A percentile compares a stretch with the other conserved stretches of the same genome.
These are phyloP conservation scores for Blakeslea trispora DNA, from an alignment of 371 early-diverging fungal genomes.

Conservation along the genomic window DNA sequence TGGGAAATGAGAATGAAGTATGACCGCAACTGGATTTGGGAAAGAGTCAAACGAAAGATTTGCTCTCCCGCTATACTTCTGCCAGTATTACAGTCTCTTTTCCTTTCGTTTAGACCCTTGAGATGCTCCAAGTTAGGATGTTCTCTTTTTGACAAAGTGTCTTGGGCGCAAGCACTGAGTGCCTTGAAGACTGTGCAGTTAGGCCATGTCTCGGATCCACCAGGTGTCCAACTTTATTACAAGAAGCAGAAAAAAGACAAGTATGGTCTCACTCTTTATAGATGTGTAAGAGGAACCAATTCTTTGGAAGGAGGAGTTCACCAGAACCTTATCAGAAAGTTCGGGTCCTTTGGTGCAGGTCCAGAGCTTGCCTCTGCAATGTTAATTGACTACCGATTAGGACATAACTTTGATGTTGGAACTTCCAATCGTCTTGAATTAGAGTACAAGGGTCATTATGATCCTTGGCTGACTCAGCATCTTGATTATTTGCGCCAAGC, in stretches of 20 bases:
- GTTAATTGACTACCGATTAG: constrained; percentile 1
- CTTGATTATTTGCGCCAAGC: not conserved
- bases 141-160: constrained; percentile 1
- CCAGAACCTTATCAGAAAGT: constrained; percentile 3
- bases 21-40: constrained; percentile 7
- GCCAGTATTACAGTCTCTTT: not conserved
- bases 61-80: constrained; percentile 1
- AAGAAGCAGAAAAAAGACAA: not conserved
- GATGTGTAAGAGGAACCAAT: constrained; percentile 4
- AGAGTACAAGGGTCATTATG: not conserved
- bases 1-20: constrained; percentile 4
- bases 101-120: constrained; percentile 4
- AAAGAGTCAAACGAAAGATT: constrained; percentile 8
- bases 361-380: not conserved
- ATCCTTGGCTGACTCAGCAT: not conserved
- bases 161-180: not conserved
- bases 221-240: not conserved
- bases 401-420: constrained; percentile 1
- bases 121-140: constrained; percentile 6
- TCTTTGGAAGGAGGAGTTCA: constrained; percentile 9
- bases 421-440: not conserved
- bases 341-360: constrained; percentile 7
- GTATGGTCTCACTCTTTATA: not conserved
- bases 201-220: not conserved
- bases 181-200: not conserved